Evolutionary conservation across 2,329 filamentous ascomycete genomes (phyloP).

Genomic region (Colletotrichum aenigma): DNA sequence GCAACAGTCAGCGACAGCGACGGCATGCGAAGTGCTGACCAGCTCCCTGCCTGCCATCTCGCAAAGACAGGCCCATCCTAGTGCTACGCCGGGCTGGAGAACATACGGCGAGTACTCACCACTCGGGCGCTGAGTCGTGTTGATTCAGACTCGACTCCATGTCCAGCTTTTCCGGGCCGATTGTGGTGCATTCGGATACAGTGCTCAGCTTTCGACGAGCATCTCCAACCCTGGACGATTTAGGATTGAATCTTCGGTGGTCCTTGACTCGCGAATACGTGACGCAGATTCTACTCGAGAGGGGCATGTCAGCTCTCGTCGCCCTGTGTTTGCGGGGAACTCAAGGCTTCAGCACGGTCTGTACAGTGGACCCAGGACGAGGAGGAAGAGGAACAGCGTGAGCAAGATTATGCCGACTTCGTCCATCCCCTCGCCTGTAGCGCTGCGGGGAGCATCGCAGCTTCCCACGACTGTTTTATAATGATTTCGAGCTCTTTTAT

Average conservation of each 20-base stretch:
- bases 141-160: background rate
- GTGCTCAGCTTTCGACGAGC: conserved; percentile 32
- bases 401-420: conserved; percentile 16
- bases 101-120: background rate
- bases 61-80: background rate
- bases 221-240: conserved; percentile 9
- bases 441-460: background rate
- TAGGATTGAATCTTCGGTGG: conserved; percentile 18
- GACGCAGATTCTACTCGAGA: background rate
- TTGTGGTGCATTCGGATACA: conserved; percentile 29
- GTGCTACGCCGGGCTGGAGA: background rate
- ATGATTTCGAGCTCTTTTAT: background rate
- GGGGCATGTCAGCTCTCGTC: background rate
- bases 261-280: conserved; percentile 8
- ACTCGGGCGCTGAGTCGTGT: background rate
- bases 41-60: background rate
- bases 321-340: background rate
- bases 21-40: background rate
- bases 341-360: conserved; percentile 3
- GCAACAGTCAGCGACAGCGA: background rate
- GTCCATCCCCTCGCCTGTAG: background rate
- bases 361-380: conserved; percentile 7
- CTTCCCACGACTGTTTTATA: background rate
- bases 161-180: conserved; percentile 4
- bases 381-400: conserved; percentile 7